Conservation (phyloP, 352 stramenopile species). For the Globisporangium perplexum region DNA sequence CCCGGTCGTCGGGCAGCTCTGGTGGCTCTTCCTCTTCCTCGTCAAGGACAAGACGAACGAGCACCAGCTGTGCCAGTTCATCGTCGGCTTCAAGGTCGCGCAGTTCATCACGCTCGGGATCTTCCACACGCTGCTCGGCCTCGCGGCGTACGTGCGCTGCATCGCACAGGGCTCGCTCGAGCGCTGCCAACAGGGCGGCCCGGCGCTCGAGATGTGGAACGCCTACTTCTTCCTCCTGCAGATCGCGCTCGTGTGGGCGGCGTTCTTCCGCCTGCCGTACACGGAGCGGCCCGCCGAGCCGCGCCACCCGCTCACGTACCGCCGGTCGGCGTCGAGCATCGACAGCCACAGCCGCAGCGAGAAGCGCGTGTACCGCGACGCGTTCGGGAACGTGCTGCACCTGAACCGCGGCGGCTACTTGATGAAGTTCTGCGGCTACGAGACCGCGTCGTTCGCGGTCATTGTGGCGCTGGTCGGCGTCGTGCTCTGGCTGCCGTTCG, state of each 20-base stretch:
- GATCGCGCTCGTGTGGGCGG: constrained; percentile 77
- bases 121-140: constrained; percentile 55
- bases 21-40: constrained; percentile 88
- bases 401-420: constrained; percentile 77
- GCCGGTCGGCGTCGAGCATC: constrained; percentile 34
- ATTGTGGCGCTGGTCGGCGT: constrained; percentile 55
- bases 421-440: constrained; percentile 85
- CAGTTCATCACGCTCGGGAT: constrained; percentile 88
- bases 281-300: constrained; percentile 55
- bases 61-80: constrained; percentile 91
- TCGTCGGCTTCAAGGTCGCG: constrained; percentile 87
- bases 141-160: constrained; percentile 70
- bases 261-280: constrained; percentile 83
- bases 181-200: constrained; percentile 44
- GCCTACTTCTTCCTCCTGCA: constrained; percentile 82
- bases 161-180: constrained; percentile 55
- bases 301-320: constrained; percentile 43
- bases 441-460: constrained; percentile 73
- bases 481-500: constrained; percentile 65
- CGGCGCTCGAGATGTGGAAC: constrained; percentile 57
- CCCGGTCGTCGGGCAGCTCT: constrained; percentile 81
- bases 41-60: constrained; percentile 92
- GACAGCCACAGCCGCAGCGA: background rate
- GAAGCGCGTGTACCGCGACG: constrained; percentile 50
- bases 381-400: constrained; percentile 79